Evolutionary conservation across 192 early-diverging fungal genomes (phyloP).

Genomic region (Coemansia sp.): DNA sequence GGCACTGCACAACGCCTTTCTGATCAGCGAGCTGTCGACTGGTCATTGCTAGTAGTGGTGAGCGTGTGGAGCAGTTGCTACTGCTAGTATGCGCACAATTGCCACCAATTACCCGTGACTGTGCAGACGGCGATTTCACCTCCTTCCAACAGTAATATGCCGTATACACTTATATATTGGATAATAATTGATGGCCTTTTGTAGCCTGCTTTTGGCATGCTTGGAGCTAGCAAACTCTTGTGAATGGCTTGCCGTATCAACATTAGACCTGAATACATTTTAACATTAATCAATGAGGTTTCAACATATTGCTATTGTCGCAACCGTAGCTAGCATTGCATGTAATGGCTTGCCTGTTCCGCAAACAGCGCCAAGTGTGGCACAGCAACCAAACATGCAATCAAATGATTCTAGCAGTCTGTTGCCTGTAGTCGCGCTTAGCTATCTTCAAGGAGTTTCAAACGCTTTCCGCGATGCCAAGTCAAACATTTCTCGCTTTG

Average conservation of each 20-base stretch:
- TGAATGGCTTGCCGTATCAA: neutral
- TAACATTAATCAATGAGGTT: neutral
- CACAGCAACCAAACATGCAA: neutral
- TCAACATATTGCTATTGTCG: neutral
- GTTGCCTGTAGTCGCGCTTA: constrained; percentile 11
- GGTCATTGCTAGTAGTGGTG: neutral
- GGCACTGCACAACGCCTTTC: constrained; percentile 37
- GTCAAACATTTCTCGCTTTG: neutral
- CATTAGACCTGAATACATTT: neutral
- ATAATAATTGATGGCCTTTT: neutral
- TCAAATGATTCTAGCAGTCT: neutral
- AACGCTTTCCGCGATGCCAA: neutral
- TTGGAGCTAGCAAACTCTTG: neutral
- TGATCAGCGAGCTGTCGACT: constrained; percentile 15
- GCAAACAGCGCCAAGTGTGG: neutral
- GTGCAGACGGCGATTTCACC: neutral
- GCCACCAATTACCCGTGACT: neutral
- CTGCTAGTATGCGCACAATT: neutral
- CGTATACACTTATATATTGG: neutral
- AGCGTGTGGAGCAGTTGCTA: neutral
- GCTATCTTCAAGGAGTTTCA: constrained; percentile 14
- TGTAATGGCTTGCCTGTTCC: neutral
- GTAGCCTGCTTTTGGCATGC: neutral
- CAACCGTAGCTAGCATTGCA: neutral
- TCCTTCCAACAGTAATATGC: neutral